A percentile compares a stretch with the other conserved stretches of the same genome.
These are phyloP conservation scores for Beauveria sp. DNA, from an alignment of 2,329 filamentous ascomycete species.

Conservation along the genomic window DNA sequence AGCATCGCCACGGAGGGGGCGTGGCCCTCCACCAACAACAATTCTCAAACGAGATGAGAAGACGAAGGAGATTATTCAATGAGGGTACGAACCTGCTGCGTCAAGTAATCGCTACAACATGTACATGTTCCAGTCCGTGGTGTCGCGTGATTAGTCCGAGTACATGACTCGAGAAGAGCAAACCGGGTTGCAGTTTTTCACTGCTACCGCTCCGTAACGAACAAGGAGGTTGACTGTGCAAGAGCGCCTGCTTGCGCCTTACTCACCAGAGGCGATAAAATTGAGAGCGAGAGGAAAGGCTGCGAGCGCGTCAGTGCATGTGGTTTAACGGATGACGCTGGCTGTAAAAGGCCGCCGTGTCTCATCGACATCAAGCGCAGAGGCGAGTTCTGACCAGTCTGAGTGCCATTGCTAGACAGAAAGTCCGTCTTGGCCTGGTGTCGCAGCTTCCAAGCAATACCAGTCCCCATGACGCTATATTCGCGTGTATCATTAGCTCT, in stretches of 20 bases:
- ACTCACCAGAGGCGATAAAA: constrained; percentile 91
- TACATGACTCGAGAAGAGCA: background rate
- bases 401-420: constrained; percentile 69
- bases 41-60: constrained; percentile 19
- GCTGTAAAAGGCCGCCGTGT: background rate
- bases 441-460: constrained; percentile 49
- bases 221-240: constrained; percentile 21
- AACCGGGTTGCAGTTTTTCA: constrained; percentile 12
- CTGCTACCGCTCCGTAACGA: constrained; percentile 57
- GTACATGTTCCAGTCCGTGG: background rate
- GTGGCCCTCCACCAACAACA: background rate
- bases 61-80: constrained; percentile 27
- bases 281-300: constrained; percentile 76
- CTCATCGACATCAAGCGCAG: constrained; percentile 5
- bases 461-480: constrained; percentile 54
- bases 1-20: constrained; percentile 10
- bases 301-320: constrained; percentile 33
- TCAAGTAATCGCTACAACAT: background rate
- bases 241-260: constrained; percentile 17
- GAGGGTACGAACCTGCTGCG: constrained; percentile 35
- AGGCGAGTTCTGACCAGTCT: constrained; percentile 60
- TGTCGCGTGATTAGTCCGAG: background rate
- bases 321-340: constrained; percentile 7
- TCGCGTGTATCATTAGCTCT: background rate
- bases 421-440: constrained; percentile 63